These are phyloP conservation scores for Noccaea caerulescens DNA, from an alignment of 345 rosid species.

Conservation along the genomic window DNA sequence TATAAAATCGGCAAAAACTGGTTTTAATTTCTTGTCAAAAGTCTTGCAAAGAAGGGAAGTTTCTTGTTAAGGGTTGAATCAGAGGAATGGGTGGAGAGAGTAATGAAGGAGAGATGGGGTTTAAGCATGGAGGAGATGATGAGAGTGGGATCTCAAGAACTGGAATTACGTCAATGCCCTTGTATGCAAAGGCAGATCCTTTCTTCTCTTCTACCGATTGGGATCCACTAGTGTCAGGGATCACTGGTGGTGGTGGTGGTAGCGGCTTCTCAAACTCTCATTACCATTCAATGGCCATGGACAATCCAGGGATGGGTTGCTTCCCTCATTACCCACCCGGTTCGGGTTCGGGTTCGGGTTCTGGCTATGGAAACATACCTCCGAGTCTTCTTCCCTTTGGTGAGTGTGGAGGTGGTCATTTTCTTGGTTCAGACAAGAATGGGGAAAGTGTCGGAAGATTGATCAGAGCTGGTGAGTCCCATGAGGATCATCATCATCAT, in stretches of 20 bases:
- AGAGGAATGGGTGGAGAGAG: constrained; percentile 62
- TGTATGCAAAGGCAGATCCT: constrained; percentile 54
- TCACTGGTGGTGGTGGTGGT: constrained; percentile 29
- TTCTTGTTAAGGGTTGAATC: constrained; percentile 47
- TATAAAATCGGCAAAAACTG: constrained; percentile 65
- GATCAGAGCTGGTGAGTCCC: constrained; percentile 48
- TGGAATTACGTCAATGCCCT: constrained; percentile 50
- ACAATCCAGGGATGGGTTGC: constrained; percentile 60
- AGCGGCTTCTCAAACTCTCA: constrained; percentile 58
- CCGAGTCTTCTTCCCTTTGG: constrained; percentile 62
- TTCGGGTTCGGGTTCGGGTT: constrained; percentile 58
- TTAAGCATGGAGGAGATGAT: constrained; percentile 52
- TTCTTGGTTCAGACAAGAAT: constrained; percentile 57
- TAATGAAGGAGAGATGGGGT: constrained; percentile 54
- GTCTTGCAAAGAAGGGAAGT: constrained; percentile 70
- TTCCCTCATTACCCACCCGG: constrained; percentile 55
- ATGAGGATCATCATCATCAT: constrained; percentile 52
- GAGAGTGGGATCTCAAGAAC: constrained; percentile 47
- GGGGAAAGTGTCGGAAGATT: constrained; percentile 50
- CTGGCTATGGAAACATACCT: constrained; percentile 36
- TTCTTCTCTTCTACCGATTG: constrained; percentile 80
- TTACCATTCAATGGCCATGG: constrained; percentile 55
- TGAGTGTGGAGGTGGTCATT: constrained; percentile 51
- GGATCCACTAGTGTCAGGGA: constrained; percentile 66
- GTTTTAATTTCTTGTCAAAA: constrained; percentile 62